phyloP scores from a whole-genome alignment of 129 eudicot species.

The Chrysanthemum lavandulifolium region DNA sequence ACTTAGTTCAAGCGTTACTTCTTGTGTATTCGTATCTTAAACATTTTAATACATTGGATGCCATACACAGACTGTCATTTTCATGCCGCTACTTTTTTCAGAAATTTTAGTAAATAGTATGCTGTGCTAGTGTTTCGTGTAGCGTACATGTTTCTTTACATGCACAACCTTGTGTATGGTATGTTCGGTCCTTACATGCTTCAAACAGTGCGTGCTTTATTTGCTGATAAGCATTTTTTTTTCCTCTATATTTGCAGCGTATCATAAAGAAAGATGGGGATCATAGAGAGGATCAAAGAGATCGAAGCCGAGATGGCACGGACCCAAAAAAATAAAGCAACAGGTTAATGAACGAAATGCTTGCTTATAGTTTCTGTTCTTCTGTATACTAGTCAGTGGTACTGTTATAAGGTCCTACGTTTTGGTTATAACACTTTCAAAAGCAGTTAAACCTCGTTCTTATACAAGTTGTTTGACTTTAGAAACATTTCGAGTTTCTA shows the following conservation, averaged over 20 bases:
- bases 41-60: background rate
- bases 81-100: background rate
- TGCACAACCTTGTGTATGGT: background rate
- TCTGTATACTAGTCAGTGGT: too few species aligned
- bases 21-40: background rate
- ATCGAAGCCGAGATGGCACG: slow-evolving; percentile 99
- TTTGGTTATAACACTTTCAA: too few species aligned
- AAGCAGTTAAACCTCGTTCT: background rate
- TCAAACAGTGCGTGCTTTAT: slow-evolving; percentile 9
- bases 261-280: slow-evolving; percentile 68
- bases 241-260: slow-evolving; percentile 26
- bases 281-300: slow-evolving; percentile 87
- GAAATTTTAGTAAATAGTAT: background rate
- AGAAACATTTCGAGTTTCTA: background rate
- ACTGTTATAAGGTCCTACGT: too few species aligned
- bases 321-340: slow-evolving; percentile 96
- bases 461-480: background rate
- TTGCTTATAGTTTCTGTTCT: too few species aligned
- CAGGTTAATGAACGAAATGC: slow-evolving; percentile 45
- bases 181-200: background rate
- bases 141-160: background rate
- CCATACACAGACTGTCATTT: background rate
- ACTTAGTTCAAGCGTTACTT: too few species aligned
- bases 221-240: slow-evolving; percentile 11
- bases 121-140: background rate